Evolutionary conservation across 371 early-diverging fungal species (phyloP).

Genomic region (Syncephalis fuscata): DNA sequence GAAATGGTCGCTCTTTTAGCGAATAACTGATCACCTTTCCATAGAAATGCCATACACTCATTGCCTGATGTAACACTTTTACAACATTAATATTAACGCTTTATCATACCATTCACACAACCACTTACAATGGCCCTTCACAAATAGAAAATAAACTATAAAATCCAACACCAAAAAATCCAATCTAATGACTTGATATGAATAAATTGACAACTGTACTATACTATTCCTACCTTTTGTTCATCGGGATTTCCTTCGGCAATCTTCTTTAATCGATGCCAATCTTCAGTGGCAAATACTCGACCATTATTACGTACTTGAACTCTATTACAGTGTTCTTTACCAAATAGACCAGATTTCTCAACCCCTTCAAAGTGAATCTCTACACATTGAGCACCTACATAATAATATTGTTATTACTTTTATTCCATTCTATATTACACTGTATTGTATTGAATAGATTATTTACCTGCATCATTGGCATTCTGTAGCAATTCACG

Average conservation of each 20-base stretch:
- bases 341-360: neutral
- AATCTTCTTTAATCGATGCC: slow-evolving; percentile 66
- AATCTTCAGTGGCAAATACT: slow-evolving; percentile 68
- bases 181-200: slow-evolving; percentile 42
- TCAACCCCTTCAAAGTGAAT: no score
- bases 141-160: slow-evolving; percentile 75
- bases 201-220: neutral
- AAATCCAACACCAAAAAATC: slow-evolving; percentile 83
- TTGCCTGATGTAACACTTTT: slow-evolving; percentile 41
- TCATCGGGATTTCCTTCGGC: slow-evolving; percentile 87
- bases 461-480: neutral
- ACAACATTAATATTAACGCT: neutral
- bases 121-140: slow-evolving; percentile 69
- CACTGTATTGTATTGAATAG: no score
- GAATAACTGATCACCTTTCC: slow-evolving; percentile 76
- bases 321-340: slow-evolving; percentile 36
- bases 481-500: slow-evolving; percentile 70
- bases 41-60: slow-evolving; percentile 79
- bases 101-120: slow-evolving; percentile 1
- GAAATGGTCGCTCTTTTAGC: slow-evolving; percentile 50
- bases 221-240: slow-evolving; percentile 23
- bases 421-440: no score
- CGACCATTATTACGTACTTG: slow-evolving; percentile 74
- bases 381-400: no score
- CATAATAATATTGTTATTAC: no score